Evolutionary conservation across 2,329 filamentous ascomycete species (phyloP).

Genomic region (Ceratocystis smalleyi): DNA sequence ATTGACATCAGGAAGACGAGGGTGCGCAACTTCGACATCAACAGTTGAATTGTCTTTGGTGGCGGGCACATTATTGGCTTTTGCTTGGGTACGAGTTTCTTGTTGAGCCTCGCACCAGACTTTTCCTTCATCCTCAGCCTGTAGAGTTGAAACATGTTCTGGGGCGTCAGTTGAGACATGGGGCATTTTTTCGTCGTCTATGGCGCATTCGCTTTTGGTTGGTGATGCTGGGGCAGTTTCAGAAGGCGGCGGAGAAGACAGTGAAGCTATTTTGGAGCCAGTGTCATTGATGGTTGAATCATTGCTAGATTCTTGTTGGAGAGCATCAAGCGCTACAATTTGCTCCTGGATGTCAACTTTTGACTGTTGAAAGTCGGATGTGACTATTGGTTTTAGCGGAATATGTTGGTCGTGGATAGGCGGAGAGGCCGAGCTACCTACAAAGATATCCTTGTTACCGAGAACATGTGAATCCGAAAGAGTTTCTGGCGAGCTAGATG

Average conservation of each 20-base stretch:
- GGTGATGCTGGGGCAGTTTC: not conserved
- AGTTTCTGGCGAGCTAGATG: conserved; percentile 20
- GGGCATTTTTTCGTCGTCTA: not conserved
- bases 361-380: not conserved
- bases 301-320: conserved; percentile 26
- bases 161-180: not conserved
- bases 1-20: conserved; percentile 27
- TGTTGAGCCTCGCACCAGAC: not conserved
- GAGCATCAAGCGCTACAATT: not conserved
- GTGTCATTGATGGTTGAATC: conserved; percentile 45
- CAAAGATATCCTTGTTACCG: conserved; percentile 3
- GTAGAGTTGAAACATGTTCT: not conserved
- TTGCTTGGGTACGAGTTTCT: not conserved
- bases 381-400: not conserved
- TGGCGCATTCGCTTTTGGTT: not conserved
- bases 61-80: conserved; percentile 31
- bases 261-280: not conserved
- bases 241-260: not conserved
- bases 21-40: conserved; percentile 20
- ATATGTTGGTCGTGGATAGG: conserved; percentile 30
- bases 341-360: not conserved
- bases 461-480: not conserved
- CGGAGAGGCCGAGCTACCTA: not conserved
- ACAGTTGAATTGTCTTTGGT: not conserved
- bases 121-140: not conserved